phyloP scores from a whole-genome alignment of 2,329 filamentous ascomycete species.

The Exophiala lecanii-corni region DNA sequence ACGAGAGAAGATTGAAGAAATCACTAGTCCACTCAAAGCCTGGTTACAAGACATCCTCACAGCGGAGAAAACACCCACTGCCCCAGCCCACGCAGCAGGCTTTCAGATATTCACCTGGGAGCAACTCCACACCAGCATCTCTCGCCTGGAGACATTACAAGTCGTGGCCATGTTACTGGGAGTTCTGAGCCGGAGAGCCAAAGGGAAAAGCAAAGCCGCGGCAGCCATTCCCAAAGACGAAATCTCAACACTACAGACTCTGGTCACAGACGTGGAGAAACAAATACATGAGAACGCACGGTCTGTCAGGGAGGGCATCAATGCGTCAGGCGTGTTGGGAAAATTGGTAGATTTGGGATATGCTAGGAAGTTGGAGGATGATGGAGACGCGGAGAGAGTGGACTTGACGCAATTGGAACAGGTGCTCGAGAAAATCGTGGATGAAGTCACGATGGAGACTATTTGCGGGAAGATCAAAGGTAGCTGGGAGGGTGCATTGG shows the following conservation, averaged over 20 bases:
- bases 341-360: slow-evolving; percentile 38
- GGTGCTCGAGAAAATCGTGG: slow-evolving; percentile 35
- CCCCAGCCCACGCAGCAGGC: slow-evolving; percentile 7
- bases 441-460: slow-evolving; percentile 37
- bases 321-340: slow-evolving; percentile 39
- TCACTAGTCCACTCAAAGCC: slow-evolving; percentile 6
- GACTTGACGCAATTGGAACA: slow-evolving; percentile 6
- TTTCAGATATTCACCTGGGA: slow-evolving; percentile 35
- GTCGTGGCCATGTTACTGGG: slow-evolving; percentile 33
- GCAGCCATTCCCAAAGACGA: slow-evolving; percentile 5
- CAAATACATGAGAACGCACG: slow-evolving; percentile 34
- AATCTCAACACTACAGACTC: slow-evolving; percentile 7
- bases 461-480: slow-evolving; percentile 43
- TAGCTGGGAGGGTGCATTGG: slow-evolving; percentile 44
- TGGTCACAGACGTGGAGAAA: slow-evolving; percentile 26
- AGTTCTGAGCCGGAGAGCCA: slow-evolving; percentile 11
- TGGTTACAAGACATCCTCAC: slow-evolving; percentile 6
- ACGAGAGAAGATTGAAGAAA: slow-evolving; percentile 2
- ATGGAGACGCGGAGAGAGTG: slow-evolving; percentile 14
- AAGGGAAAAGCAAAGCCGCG: slow-evolving; percentile 10
- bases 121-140: slow-evolving; percentile 37
- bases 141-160: slow-evolving; percentile 39
- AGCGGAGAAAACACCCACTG: slow-evolving; percentile 2
- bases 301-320: slow-evolving; percentile 35
- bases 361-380: slow-evolving; percentile 25